A percentile compares a stretch with the other conserved stretches of the same genome.
Evolutionary conservation across 2,329 filamentous ascomycete genomes (phyloP).

Genomic region (Calcarisporium arbuscula): DNA sequence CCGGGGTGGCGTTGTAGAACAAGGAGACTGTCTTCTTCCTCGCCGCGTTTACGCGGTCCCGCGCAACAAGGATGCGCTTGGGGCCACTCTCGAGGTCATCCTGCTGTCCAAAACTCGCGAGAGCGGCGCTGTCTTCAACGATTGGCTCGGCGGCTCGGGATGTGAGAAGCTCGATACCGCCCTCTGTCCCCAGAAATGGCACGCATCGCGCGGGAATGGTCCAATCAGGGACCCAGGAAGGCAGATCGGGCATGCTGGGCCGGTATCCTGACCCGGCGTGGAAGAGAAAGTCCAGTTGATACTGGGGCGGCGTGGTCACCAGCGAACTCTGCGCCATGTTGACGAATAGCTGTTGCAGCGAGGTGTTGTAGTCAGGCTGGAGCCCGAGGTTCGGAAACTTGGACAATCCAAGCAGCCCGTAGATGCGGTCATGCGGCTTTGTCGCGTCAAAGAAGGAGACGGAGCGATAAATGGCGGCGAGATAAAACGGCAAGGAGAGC

Average conservation of each 20-base stretch:
- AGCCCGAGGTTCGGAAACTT: not conserved
- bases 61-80: not conserved
- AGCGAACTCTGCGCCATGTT: not conserved
- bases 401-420: constrained; percentile 1
- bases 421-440: constrained; percentile 2
- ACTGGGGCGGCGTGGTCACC: not conserved
- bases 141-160: not conserved
- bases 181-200: not conserved
- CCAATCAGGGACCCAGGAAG: constrained; percentile 1
- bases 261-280: too few relatives aligned
- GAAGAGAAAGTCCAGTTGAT: too few relatives aligned
- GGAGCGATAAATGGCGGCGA: constrained; percentile 1
- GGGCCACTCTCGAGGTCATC: not conserved
- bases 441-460: not conserved
- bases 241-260: not conserved
- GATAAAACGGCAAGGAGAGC: not conserved
- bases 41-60: not conserved
- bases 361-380: constrained; percentile 1
- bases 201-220: not conserved
- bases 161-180: not conserved
- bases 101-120: not conserved
- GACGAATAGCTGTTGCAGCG: constrained; percentile 1
- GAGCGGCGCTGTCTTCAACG: not conserved
- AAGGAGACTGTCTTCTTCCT: not conserved
- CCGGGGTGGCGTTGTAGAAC: not conserved